Conservation (phyloP, 257 asterid species). For the Capsicum chinense region DNA sequence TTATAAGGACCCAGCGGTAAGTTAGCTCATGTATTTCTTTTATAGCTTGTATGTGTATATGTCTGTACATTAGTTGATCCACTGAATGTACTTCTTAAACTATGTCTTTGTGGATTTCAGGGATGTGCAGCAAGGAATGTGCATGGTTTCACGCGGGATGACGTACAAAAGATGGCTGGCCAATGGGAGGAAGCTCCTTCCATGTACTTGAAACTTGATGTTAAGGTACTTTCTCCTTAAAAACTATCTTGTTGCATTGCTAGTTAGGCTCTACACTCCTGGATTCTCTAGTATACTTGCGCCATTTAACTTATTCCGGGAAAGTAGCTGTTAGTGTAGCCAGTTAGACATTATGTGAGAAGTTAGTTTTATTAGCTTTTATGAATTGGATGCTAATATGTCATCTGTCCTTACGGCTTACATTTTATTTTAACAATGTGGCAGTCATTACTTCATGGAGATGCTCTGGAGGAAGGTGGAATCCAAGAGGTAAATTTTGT, state of each 20-base stretch:
- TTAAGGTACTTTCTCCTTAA: constrained; percentile 57
- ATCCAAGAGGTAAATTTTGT: constrained; percentile 85
- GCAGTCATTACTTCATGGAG: constrained; percentile 90
- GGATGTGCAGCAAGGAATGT: constrained; percentile 99
- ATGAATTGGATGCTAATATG: constrained; percentile 17
- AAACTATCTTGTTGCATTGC: not conserved
- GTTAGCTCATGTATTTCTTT: constrained; percentile 39
- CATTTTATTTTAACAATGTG: not conserved
- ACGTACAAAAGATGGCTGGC: constrained; percentile 76
- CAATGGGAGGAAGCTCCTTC: constrained; percentile 95
- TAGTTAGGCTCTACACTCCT: not conserved
- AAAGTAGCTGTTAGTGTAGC: not conserved
- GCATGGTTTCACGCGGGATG: constrained; percentile 79
- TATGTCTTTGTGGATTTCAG: constrained; percentile 49
- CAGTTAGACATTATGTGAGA: not conserved
- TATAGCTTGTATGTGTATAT: not conserved
- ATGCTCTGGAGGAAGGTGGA: constrained; percentile 73
- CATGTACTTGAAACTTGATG: constrained; percentile 77
- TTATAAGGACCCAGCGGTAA: constrained; percentile 92
- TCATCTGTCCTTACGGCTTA: constrained; percentile 23
- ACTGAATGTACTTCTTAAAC: not conserved
- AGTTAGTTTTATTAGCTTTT: not conserved
- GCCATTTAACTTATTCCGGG: not conserved
- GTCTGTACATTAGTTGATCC: not conserved
- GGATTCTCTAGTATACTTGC: not conserved